A percentile compares a stretch with the other conserved stretches of the same genome.
Evolutionary conservation across 169 alveolate species (phyloP).

Genomic region (Miamiensis avidus): DNA sequence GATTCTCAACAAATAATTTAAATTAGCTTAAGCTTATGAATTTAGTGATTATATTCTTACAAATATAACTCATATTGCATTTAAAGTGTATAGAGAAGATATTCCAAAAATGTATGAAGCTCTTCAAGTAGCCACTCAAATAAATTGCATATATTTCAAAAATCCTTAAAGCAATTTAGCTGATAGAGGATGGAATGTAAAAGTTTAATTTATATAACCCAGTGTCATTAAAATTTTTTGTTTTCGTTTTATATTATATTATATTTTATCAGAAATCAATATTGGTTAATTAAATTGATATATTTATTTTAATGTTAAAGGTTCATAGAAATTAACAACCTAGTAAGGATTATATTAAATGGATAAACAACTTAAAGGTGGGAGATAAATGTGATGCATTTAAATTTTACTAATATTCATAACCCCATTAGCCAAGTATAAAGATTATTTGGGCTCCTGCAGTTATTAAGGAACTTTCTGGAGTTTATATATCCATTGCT

Average conservation of each 20-base stretch:
- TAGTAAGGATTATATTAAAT: background rate
- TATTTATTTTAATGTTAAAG: background rate
- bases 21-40: too few relatives aligned
- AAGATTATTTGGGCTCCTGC: background rate
- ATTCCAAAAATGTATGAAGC: background rate
- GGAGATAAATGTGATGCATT: background rate
- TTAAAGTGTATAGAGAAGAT: background rate
- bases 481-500: background rate
- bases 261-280: too few relatives aligned
- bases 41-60: background rate
- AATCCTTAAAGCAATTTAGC: background rate
- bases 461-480: background rate
- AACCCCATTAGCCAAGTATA: background rate
- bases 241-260: too few relatives aligned
- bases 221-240: too few relatives aligned
- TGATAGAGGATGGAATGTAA: background rate
- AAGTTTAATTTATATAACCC: too few relatives aligned
- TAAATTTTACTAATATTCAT: background rate
- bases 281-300: too few relatives aligned
- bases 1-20: too few relatives aligned
- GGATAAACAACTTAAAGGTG: background rate
- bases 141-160: too few relatives aligned
- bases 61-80: background rate
- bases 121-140: background rate
- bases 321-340: background rate